Evolutionary conservation across 768 basidiomycete species (phyloP).

Genomic region (Suillus subaureus): DNA sequence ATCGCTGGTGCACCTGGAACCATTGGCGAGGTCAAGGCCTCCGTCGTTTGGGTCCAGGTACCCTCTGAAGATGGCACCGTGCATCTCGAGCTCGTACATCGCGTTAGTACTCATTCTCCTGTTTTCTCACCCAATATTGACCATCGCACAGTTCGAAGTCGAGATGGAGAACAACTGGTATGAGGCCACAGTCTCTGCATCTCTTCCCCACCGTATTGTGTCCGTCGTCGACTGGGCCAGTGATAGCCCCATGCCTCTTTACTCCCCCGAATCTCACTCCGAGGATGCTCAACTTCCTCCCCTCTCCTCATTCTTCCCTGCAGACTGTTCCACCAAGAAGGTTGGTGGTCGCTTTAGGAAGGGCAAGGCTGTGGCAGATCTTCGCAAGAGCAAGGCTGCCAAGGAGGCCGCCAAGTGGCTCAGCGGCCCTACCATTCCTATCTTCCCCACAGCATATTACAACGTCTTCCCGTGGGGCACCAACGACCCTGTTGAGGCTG

Average conservation of each 20-base stretch:
- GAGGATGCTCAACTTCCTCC: slow-evolving; percentile 25
- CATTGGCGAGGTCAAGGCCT: slow-evolving; percentile 78
- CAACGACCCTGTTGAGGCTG: slow-evolving; percentile 77
- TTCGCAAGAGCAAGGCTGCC: slow-evolving; percentile 21
- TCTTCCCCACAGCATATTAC: slow-evolving; percentile 49
- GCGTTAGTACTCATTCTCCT: slow-evolving; percentile 17
- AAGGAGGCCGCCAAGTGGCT: slow-evolving; percentile 9
- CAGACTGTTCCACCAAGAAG: slow-evolving; percentile 13
- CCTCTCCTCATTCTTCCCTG: slow-evolving; percentile 27
- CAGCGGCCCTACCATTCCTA: slow-evolving; percentile 10
- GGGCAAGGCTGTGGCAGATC: slow-evolving; percentile 16
- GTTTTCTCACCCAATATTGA: slow-evolving; percentile 4
- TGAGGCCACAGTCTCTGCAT: slow-evolving; percentile 80
- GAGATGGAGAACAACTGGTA: slow-evolving; percentile 98
- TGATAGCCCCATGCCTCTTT: slow-evolving; percentile 58
- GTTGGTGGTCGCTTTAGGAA: slow-evolving; percentile 13
- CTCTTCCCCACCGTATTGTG: slow-evolving; percentile 76
- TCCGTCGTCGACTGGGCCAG: slow-evolving; percentile 95
- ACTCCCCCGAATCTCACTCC: slow-evolving; percentile 25
- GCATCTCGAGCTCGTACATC: slow-evolving; percentile 70
- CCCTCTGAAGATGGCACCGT: slow-evolving; percentile 62
- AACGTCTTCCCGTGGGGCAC: slow-evolving; percentile 79
- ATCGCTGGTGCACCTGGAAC: slow-evolving; percentile 74
- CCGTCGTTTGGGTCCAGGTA: slow-evolving; percentile 80
- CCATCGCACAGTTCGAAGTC: slow-evolving; percentile 67